Percentiles rank a stretch among this genome's conserved stretches.
phyloP scores from a whole-genome alignment of 768 basidiomycete species.

The Lentinula aciculospora region DNA sequence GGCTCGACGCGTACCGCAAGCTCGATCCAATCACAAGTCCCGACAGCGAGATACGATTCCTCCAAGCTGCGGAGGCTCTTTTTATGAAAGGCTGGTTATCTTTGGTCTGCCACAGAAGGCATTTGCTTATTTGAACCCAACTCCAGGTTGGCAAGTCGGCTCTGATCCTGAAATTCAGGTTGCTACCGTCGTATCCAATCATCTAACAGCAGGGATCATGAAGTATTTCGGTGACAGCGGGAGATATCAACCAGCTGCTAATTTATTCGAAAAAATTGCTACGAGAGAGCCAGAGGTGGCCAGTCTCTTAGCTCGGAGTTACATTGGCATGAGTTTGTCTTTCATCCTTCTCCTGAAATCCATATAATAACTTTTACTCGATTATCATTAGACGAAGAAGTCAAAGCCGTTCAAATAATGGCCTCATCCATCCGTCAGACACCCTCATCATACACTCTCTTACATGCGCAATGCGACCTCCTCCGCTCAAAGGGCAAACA shows the following conservation, averaged over 20 bases:
- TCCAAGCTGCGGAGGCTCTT: constrained; percentile 84
- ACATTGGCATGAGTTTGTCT: constrained; percentile 89
- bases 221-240: constrained; percentile 96
- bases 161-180: constrained; percentile 99
- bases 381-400: constrained; percentile 83
- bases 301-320: constrained; percentile 79
- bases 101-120: not conserved
- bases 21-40: constrained; percentile 88
- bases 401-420: constrained; percentile 96
- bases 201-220: constrained; percentile 89
- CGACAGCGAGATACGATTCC: constrained; percentile 86
- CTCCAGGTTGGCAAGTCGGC: constrained; percentile 94
- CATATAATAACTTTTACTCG: not conserved
- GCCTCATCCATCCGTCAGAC: constrained; percentile 74
- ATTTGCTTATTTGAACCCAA: not conserved
- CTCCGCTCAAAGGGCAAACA: constrained; percentile 77
- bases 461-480: constrained; percentile 95
- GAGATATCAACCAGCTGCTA: constrained; percentile 81
- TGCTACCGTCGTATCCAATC: constrained; percentile 93
- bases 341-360: not conserved
- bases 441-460: constrained; percentile 89
- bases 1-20: constrained; percentile 90
- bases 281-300: constrained; percentile 88
- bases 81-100: constrained; percentile 70
- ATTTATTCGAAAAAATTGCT: constrained; percentile 87